phyloP scores from a whole-genome alignment of 768 basidiomycete genomes.

The Tricholoma terreum region DNA sequence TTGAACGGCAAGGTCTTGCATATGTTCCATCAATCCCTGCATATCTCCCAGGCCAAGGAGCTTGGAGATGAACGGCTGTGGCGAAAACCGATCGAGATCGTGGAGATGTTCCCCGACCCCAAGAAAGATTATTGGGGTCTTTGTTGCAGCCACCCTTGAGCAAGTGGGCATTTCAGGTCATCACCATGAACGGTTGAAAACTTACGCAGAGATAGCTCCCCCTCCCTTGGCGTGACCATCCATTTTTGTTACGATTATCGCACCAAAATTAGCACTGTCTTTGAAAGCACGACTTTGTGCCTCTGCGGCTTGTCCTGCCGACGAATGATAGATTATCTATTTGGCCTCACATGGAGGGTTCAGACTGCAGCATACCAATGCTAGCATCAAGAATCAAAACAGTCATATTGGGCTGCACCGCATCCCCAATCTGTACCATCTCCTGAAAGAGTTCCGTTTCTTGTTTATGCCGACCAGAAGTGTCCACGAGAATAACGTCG shows the following conservation, averaged over 20 bases:
- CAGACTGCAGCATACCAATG: constrained; percentile 57
- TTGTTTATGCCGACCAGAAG: constrained; percentile 95
- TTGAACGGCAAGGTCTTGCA: constrained; percentile 92
- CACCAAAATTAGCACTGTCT: constrained; percentile 95
- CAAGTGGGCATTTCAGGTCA: constrained; percentile 7
- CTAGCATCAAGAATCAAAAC: constrained; percentile 95
- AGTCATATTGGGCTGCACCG: constrained; percentile 95
- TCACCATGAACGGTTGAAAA: constrained; percentile 12
- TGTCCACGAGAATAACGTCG: constrained; percentile 98
- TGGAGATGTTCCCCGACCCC: constrained; percentile 98
- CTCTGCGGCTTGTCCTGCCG: constrained; percentile 91
- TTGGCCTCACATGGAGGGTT: background rate
- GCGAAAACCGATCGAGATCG: constrained; percentile 93
- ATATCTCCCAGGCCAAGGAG: constrained; percentile 94
- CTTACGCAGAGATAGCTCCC: constrained; percentile 98
- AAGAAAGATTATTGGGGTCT: constrained; percentile 97
- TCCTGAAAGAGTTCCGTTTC: constrained; percentile 95
- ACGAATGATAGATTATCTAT: constrained; percentile 4
- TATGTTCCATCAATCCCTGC: constrained; percentile 96
- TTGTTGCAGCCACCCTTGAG: constrained; percentile 91
- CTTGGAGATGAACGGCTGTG: constrained; percentile 97
- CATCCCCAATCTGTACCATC: constrained; percentile 95
- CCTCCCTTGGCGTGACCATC: constrained; percentile 99
- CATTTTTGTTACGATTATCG: constrained; percentile 99
- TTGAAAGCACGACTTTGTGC: constrained; percentile 96